phyloP scores from a whole-genome alignment of 208 protist genomes.

The Willaertia magna region DNA sequence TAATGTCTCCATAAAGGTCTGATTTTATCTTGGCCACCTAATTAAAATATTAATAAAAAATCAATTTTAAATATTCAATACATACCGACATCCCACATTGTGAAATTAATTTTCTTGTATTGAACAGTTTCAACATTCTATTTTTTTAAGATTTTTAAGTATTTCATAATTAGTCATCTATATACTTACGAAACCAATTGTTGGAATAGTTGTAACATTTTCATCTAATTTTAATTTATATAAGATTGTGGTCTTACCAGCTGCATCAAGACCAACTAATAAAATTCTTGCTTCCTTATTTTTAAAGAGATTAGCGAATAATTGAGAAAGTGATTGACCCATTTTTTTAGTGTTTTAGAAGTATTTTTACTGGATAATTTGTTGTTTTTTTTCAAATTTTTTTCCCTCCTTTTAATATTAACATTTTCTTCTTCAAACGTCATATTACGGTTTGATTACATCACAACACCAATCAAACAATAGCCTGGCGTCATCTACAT shows the following conservation, averaged over 20 bases:
- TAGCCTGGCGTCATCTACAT: too few relatives aligned
- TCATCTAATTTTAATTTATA: constrained; percentile 89
- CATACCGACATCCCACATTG: too few relatives aligned
- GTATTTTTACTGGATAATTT: too few relatives aligned
- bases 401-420: too few relatives aligned
- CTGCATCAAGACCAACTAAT: constrained; percentile 90
- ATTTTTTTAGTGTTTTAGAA: constrained; percentile 1
- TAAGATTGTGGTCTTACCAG: constrained; percentile 86
- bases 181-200: constrained; percentile 91
- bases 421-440: too few relatives aligned
- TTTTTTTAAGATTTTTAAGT: too few relatives aligned
- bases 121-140: constrained; percentile 93
- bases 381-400: too few relatives aligned
- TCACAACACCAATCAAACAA: too few relatives aligned
- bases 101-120: constrained; percentile 83
- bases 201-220: constrained; percentile 83
- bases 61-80: constrained; percentile 68
- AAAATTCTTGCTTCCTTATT: constrained; percentile 84
- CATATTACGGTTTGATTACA: too few relatives aligned
- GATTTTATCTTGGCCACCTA: constrained; percentile 70
- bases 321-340: not conserved
- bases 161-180: too few relatives aligned
- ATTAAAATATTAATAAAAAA: constrained; percentile 90
- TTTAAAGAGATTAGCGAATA: not conserved
- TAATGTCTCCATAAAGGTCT: constrained; percentile 70